Evolutionary conservation across 176 grass and related monocot genomes (phyloP).

Genomic region (Avena sativa): DNA sequence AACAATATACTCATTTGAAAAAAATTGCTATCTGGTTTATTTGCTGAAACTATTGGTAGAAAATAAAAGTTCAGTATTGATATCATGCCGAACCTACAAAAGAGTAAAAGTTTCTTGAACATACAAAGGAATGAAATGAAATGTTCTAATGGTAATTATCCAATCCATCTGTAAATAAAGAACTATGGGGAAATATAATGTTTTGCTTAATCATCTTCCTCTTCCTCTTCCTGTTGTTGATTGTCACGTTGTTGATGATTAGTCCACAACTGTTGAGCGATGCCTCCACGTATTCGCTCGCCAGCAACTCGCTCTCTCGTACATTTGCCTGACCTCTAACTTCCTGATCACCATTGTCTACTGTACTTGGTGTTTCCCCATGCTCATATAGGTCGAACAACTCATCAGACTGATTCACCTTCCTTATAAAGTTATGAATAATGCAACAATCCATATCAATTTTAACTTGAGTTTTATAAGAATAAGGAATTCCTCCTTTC

Average conservation of each 20-base stretch:
- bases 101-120: no score
- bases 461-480: not conserved
- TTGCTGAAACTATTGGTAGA: no score
- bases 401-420: not conserved
- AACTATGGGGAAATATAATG: no score
- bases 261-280: not conserved
- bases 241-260: not conserved
- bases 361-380: not conserved
- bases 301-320: not conserved
- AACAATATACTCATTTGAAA: no score
- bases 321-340: not conserved
- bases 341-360: not conserved
- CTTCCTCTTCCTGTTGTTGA: no score
- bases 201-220: no score
- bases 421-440: not conserved
- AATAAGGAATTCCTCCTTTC: not conserved
- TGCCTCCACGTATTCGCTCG: not conserved
- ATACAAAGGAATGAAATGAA: no score
- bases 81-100: no score
- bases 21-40: no score
- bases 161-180: no score
- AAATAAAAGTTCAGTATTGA: no score
- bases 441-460: not conserved
- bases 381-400: not conserved
- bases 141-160: no score